Base-by-base conservation (phyloP, 352 stramenopile species). In the Phytopythium boreale region DNA sequence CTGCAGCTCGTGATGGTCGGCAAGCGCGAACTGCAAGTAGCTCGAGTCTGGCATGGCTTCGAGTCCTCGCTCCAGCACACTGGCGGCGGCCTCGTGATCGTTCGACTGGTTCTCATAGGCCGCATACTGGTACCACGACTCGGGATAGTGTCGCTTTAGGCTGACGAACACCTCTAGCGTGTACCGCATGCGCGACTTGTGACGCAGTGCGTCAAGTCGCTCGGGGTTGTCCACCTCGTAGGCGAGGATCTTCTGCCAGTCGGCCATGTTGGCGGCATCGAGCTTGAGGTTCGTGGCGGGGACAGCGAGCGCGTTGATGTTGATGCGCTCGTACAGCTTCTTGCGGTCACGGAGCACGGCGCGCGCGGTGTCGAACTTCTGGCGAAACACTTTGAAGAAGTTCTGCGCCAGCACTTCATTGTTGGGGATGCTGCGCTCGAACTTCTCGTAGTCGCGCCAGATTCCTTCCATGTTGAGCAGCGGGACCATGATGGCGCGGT, bases 401-500 rank as follows among this genome's bases (percentile, higher is more conserved):
- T 95, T 96, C 41, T 88, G 80, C 26, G 84, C 83, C 4, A 96
- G 72, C 17, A 80, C 82, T 15, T 96, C 88, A 66, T 96, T 96
- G 61, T 96, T 96, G 2, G 88, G 88, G 47, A 96, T 96, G 41
- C 79, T 72, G 22, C 88, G 76, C 62, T 96, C 88, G 47, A 96
- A 95, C 61, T 93, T 93, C 61, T 96, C 88, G 59, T 96, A 96
- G 44, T 96, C 88, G 44, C 83, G 83, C 84, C 87, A 94, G 56
- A 96, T 82, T 14, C 64, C 78, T 34, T 96, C 88, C 84, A 94
- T 92, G 49, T 81, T 77, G 62, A 82, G 75, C 12, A 93, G 80
- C 0, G 88, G 88, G 26, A 93, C 71, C 53, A 84, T 83, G 1
- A 96, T 74, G 15, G 88, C 88, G 31, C 88, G 86, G 60, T 96